Evolutionary conservation across 2,329 filamentous ascomycete species (phyloP).

Genomic region (Teratosphaeria nubilosa): DNA sequence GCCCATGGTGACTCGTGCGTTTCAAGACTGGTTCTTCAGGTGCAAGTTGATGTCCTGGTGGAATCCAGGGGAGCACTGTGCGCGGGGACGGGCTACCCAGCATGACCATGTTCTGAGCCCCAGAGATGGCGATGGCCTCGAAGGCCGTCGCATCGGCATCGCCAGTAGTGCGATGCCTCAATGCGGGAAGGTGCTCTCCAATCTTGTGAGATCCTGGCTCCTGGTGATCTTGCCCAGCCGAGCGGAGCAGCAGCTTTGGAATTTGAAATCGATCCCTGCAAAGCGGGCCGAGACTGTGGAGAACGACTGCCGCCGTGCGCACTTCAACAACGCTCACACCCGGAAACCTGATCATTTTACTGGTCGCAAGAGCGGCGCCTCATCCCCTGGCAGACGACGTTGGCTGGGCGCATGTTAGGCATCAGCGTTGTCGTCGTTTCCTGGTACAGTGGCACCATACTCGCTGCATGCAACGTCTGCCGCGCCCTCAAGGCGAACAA

Average conservation of each 20-base stretch:
- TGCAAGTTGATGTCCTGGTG: neutral
- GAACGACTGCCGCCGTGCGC: neutral
- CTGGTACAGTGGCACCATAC: neutral
- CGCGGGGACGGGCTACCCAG: too few relatives aligned
- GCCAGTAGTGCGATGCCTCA: neutral
- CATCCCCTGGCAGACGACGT: neutral
- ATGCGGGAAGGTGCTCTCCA: neutral
- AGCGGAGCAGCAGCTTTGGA: neutral
- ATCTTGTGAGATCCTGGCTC: neutral
- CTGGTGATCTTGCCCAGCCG: neutral
- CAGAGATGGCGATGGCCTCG: neutral
- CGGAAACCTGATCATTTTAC: neutral
- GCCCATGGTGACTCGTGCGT: neutral
- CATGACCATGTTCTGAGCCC: too few relatives aligned
- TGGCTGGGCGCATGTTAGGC: neutral
- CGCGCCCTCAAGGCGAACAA: neutral
- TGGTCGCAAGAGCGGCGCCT: neutral
- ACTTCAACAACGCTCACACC: neutral
- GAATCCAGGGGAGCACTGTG: neutral
- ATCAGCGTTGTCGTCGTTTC: neutral
- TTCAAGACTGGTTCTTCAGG: neutral
- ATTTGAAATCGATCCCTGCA: neutral
- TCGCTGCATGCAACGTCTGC: neutral
- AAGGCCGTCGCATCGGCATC: neutral
- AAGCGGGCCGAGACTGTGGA: neutral